Evolutionary conservation across 176 grass and related monocot genomes (phyloP).

Genomic region (Juncus effusus): DNA sequence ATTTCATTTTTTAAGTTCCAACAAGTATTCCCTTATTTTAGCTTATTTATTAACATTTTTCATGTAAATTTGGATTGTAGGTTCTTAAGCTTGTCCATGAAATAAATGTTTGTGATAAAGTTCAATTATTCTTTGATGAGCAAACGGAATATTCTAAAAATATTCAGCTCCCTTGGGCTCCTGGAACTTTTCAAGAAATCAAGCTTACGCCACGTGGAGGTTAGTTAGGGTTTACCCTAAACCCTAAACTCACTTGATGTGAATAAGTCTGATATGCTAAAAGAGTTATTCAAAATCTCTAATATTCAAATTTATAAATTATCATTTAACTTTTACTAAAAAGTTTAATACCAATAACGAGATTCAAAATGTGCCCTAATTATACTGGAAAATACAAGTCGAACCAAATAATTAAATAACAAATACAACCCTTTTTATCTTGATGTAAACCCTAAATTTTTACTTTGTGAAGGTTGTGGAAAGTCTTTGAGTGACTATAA

Average conservation of each 20-base stretch:
- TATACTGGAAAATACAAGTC: too few species aligned
- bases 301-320: too few species aligned
- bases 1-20: not conserved
- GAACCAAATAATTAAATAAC: too few species aligned
- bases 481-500: slow-evolving; percentile 58
- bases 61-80: slow-evolving; percentile 41
- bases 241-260: not conserved
- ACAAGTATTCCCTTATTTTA: slow-evolving; percentile 3
- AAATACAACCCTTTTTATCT: not conserved
- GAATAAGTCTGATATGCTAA: not conserved
- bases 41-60: slow-evolving; percentile 25
- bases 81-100: slow-evolving; percentile 72
- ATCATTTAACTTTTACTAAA: too few species aligned
- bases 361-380: not conserved
- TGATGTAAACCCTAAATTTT: slow-evolving; percentile 32
- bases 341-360: not conserved
- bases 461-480: slow-evolving; percentile 67
- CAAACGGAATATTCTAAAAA: slow-evolving; percentile 37
- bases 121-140: slow-evolving; percentile 63
- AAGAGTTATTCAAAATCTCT: too few species aligned
- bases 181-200: slow-evolving; percentile 70
- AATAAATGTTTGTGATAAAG: slow-evolving; percentile 89
- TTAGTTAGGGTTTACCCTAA: slow-evolving; percentile 22
- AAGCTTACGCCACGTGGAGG: slow-evolving; percentile 75
- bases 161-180: slow-evolving; percentile 75